Base-by-base conservation (phyloP, 305 asterid species). In the Solanum hybrid region DNA sequence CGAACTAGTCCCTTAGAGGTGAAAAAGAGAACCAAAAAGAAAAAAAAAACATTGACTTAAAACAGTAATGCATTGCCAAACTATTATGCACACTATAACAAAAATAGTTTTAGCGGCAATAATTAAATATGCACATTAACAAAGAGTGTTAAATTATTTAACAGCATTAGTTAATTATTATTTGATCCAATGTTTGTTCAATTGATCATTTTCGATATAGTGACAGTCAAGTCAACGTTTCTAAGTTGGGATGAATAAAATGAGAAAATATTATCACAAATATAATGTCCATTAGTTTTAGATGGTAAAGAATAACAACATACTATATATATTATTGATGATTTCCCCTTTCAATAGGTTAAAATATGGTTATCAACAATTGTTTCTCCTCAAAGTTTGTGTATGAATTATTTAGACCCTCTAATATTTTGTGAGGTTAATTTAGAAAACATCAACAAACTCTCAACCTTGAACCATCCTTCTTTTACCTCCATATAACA, bases 401-500 rank as follows among this genome's bases (percentile, higher is more conserved):
- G 12, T 13, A 5, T 80, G 4, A 40, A 40, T 26, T 81, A 3
- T 81, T 81, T 42, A 13, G 24, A 82, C 73, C 87, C 73, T 82
- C 38, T 14, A 82, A 82, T 78, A 27, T 45, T 45, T 3, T 82
- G 73, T 45, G 40, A 14, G 17, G 73, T n/a, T 27, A 45, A 82
- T 82, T 45, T 0, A 45, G 24, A 45, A 42, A 82, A 7, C 29
- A 82, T 45, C 87, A 82, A 82, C 87, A 42, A 82, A 82, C 87
- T 45, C 87, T 82, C 87, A 45, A 82, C 87, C 87, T 45, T 82
- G 87, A 82, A 45, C 87, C 87, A 82, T 82, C 72, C 87, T 82
- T 51, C 38, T 82, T 82, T 13, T 82, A 84, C 87, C 89, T 91
- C 89, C 91, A 92, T 92, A 95, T 91, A 93, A 92, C 89, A 75